A percentile compares a stretch with the other conserved stretches of the same genome.
Conservation (phyloP, 768 basidiomycete species). For the Boletus eberwhitei region DNA sequence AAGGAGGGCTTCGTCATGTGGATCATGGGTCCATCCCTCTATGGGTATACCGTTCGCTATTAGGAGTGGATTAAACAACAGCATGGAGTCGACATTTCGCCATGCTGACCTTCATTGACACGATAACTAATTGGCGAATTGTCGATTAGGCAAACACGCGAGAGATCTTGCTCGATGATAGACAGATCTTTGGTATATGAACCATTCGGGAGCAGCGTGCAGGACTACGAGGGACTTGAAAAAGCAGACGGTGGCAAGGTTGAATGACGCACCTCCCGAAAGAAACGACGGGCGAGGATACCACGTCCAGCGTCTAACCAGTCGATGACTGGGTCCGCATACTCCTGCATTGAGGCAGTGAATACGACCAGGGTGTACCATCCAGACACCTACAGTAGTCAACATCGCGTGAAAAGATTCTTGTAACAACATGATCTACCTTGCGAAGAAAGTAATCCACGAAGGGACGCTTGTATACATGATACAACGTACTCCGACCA, state of each 20-base stretch:
- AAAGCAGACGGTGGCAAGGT: not conserved
- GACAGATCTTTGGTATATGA: constrained; percentile 93
- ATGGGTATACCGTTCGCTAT: constrained; percentile 97
- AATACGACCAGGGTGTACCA: constrained; percentile 99
- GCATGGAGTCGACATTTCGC: not conserved
- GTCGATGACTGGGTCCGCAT: constrained; percentile 99
- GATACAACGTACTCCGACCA: constrained; percentile 87
- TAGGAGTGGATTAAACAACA: not conserved
- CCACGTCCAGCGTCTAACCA: constrained; percentile 96
- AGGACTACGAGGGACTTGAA: constrained; percentile 54
- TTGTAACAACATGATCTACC: constrained; percentile 41
- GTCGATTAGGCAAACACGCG: constrained; percentile 92
- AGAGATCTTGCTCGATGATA: constrained; percentile 83
- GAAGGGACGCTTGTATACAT: constrained; percentile 97
- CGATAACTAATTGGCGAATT: constrained; percentile 93
- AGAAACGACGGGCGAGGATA: constrained; percentile 82
- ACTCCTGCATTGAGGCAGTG: constrained; percentile 99
- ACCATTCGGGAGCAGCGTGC: constrained; percentile 88
- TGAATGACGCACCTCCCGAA: constrained; percentile 72
- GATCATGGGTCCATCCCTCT: constrained; percentile 99
- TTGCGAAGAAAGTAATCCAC: constrained; percentile 93
- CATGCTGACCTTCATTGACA: constrained; percentile 78
- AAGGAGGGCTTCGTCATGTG: constrained; percentile 91
- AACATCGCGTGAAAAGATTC: not conserved
- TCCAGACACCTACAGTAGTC: constrained; percentile 72